Evolutionary conservation across 305 asterid genomes (phyloP), one percentile per base, ranked within the genome.

Genomic region (Plantago coronopus): DNA sequence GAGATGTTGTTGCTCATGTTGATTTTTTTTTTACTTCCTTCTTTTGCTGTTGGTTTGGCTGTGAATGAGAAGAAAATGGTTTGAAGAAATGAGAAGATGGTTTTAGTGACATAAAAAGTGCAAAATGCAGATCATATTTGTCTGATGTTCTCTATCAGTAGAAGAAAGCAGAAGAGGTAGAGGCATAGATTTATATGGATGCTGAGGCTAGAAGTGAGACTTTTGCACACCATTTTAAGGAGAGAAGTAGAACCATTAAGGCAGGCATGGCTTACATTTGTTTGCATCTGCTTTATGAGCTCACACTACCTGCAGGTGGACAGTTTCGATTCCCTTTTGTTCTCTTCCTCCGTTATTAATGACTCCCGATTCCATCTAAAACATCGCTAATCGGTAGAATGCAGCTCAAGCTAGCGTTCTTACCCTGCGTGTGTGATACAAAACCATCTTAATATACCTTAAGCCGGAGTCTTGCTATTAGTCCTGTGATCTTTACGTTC

Each of bases 281-380:
- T 61, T 57, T 47, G 31, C 16, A 17, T 12, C 34, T 63, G 50
- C 57, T 29, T 66, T 70, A 65, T 69, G 69, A 59, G 73, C 70
- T 62, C 66, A 58, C 59, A 58, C 57, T 49, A 49, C 15, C 17
- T 20, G 56, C 66, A 55, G 70, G 58, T 63, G 61, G 49, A 57
- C 61, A n/a, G 75, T 66, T 62, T 69, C 70, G 64, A 67, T 53
- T 59, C 64, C 68, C 22, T 51, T 51, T 51, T 51, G 57, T 51
- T 51, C 57, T 22, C 29, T 51, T 51, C 37, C 57, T 1, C 13
- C 18, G 6, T 8, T 18, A 6, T 17, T 48, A 18, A 48, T 48
- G 15, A 3, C 19, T 46, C 6, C 20, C 9, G 9, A 14, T 17
- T 47, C 10, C 17, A 9, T n/a, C 37, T 47, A 47, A 47, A 47